Percentiles rank a stretch among this genome's conserved stretches.
These are phyloP conservation scores for Citrullus colocynthis DNA, from an alignment of 306 rosid genomes.

Conservation along the genomic window DNA sequence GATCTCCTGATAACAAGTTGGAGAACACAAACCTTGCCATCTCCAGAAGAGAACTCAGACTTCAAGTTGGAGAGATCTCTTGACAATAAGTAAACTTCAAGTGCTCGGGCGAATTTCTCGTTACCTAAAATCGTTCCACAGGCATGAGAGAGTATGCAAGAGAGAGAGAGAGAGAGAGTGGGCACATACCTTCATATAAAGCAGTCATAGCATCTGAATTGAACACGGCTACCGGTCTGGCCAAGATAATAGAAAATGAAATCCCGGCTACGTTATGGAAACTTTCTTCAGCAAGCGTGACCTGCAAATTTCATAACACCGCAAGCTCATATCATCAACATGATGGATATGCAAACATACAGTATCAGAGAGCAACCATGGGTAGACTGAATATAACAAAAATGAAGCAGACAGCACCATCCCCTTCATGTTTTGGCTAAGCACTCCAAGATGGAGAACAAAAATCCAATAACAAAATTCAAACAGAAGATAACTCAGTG, in stretches of 20 bases:
- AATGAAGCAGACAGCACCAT: background rate
- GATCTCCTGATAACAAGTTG: background rate
- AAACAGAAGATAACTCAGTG: background rate
- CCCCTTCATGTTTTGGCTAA: background rate
- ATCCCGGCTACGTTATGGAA: constrained; percentile 67
- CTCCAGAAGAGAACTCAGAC: constrained; percentile 51
- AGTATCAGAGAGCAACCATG: background rate
- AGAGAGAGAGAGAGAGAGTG: background rate
- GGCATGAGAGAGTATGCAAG: background rate
- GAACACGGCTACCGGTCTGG: constrained; percentile 49
- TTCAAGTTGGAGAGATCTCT: constrained; percentile 66
- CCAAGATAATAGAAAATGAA: constrained; percentile 61
- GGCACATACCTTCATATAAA: constrained; percentile 31
- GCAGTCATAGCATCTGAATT: constrained; percentile 28
- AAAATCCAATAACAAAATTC: background rate
- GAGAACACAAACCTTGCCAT: constrained; percentile 54
- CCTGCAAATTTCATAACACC: constrained; percentile 31
- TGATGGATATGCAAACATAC: background rate
- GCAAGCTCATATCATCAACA: background rate
- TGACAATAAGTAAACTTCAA: constrained; percentile 50
- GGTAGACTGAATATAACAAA: background rate
- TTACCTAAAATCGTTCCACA: constrained; percentile 38
- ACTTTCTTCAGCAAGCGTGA: constrained; percentile 58
- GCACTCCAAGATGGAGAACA: background rate
- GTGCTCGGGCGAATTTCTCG: constrained; percentile 24